Evolutionary conservation across 2,329 filamentous ascomycete species (phyloP), one percentile per base, ranked within the genome.

Genomic region (Cyphellophora attinorum): DNA sequence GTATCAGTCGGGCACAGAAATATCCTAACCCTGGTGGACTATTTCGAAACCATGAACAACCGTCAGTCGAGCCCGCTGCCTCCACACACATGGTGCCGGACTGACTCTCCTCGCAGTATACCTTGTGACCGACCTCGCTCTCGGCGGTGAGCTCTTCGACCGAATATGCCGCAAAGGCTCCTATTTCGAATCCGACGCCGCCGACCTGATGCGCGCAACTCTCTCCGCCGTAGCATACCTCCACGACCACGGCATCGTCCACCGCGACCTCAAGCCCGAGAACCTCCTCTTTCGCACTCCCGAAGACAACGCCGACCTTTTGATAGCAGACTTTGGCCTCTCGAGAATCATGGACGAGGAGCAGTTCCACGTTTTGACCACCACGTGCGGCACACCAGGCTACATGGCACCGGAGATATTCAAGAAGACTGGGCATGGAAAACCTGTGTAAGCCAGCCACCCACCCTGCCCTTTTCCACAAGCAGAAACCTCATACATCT

Each of bases 321-420:
- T 98, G 39, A 98, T 98, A 56, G 91, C 91, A 42, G 91, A 98
- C 58, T 98, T 98, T 59, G 91, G 91, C 6, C 68, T 98, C 32
- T 91, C 82, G 16, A 77, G 91, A 39, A 95, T 98, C 62, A 96
- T 98, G 89, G 91, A 98, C 55, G 91, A 96, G 62, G 86, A 95
- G 61, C 85, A 94, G 56, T 96, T 96, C 60, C 91, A 96, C 56
- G 89, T 96, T 18, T 67, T 98, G 43, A 98, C 91, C 8, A 98
- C 91, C 1, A 98, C 91, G 2, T 98, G 91, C 57, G 91, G 91
- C 40, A 98, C 91, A 2, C 91, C 91, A 3, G 91, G 91, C 31
- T 98, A 98, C 62, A 98, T 98, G 91, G 91, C 91, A 2, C 91
- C 91, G 14, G 91, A 98, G 59, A 98, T 98, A 52, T 98, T 98